Percentiles rank a stretch among this genome's conserved stretches.
phyloP scores from a whole-genome alignment of 148 eudicot genomes.

The Vaccinium macrocarpon region DNA sequence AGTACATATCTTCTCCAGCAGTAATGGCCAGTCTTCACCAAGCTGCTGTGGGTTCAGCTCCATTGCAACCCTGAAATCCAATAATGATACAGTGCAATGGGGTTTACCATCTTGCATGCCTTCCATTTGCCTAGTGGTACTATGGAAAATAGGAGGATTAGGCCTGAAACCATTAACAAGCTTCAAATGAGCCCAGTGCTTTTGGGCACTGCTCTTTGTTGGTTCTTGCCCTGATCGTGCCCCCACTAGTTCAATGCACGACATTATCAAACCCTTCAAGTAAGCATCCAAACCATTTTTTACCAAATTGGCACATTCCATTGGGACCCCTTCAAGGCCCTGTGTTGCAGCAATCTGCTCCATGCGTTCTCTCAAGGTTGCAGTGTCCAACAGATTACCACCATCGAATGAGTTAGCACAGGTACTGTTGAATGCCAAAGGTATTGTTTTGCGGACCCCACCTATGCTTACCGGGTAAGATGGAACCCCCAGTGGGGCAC shows the following conservation, averaged over 20 bases:
- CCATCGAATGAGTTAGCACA: slow-evolving; percentile 19
- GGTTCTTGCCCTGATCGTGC: slow-evolving; percentile 35
- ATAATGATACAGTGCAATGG: slow-evolving; percentile 34
- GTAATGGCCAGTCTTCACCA: slow-evolving; percentile 64
- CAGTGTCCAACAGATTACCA: slow-evolving; percentile 38
- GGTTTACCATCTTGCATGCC: slow-evolving; percentile 32
- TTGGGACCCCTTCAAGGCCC: slow-evolving; percentile 53
- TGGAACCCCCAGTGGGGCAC: slow-evolving; percentile 51
- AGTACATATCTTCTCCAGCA: slow-evolving; percentile 47
- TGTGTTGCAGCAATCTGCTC: slow-evolving; percentile 40
- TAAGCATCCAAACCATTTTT: slow-evolving; percentile 52
- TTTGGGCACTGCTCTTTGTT: slow-evolving; percentile 20
- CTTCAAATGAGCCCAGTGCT: slow-evolving; percentile 32
- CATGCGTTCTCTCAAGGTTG: slow-evolving; percentile 41
- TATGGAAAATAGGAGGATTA: slow-evolving; percentile 31
- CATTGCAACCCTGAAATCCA: slow-evolving; percentile 59
- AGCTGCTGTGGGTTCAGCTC: slow-evolving; percentile 61
- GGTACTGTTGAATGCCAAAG: slow-evolving; percentile 28
- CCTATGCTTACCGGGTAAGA: slow-evolving; percentile 36
- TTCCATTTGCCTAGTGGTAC: slow-evolving; percentile 28
- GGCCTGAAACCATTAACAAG: slow-evolving; percentile 43
- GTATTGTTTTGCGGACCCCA: slow-evolving; percentile 33
- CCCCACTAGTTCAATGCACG: slow-evolving; percentile 43
- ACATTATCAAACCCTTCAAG: slow-evolving; percentile 48
- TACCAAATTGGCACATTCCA: slow-evolving; percentile 38